Conservation (phyloP, 2,329 filamentous ascomycete genomes). For the Epichloe coenophiala region DNA sequence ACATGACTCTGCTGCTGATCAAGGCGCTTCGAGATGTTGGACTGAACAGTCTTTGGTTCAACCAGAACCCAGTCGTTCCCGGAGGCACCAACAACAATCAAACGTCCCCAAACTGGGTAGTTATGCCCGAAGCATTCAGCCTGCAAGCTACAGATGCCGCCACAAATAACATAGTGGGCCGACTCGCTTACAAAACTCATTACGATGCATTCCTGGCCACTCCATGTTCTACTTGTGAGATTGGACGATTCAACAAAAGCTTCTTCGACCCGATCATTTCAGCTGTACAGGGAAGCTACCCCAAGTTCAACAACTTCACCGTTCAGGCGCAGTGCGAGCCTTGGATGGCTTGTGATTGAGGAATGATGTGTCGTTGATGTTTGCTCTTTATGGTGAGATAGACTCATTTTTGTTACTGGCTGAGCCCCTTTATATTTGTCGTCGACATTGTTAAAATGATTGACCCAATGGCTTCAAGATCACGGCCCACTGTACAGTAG, state of each 20-base stretch:
- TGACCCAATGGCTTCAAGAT: conserved; percentile 6
- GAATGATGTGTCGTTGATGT: background rate
- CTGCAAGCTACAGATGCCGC: conserved; percentile 20
- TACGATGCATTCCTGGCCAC: conserved; percentile 24
- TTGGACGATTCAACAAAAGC: conserved; percentile 19
- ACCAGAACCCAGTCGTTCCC: conserved; percentile 24
- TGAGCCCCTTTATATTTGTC: background rate
- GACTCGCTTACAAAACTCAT: conserved; percentile 23
- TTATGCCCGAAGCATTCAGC: conserved; percentile 25
- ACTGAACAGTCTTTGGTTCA: conserved; percentile 25
- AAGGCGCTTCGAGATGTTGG: conserved; percentile 25
- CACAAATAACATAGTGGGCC: conserved; percentile 19
- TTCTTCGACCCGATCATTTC: conserved; percentile 25
- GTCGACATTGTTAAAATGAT: conserved; percentile 3
- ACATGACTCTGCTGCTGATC: conserved; percentile 26
- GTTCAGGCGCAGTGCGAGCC: conserved; percentile 24
- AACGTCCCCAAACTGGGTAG: conserved; percentile 21
- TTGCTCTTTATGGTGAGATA: conserved; percentile 3
- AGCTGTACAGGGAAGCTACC: conserved; percentile 26
- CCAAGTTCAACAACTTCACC: conserved; percentile 24
- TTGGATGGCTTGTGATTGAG: conserved; percentile 23
- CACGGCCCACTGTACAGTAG: conserved; percentile 7
- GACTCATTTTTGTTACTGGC: conserved; percentile 1
- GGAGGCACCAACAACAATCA: conserved; percentile 16
- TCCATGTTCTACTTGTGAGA: conserved; percentile 23